These are phyloP conservation scores for Candida krabiensis DNA, from an alignment of 805 yeast species.

Conservation along the genomic window DNA sequence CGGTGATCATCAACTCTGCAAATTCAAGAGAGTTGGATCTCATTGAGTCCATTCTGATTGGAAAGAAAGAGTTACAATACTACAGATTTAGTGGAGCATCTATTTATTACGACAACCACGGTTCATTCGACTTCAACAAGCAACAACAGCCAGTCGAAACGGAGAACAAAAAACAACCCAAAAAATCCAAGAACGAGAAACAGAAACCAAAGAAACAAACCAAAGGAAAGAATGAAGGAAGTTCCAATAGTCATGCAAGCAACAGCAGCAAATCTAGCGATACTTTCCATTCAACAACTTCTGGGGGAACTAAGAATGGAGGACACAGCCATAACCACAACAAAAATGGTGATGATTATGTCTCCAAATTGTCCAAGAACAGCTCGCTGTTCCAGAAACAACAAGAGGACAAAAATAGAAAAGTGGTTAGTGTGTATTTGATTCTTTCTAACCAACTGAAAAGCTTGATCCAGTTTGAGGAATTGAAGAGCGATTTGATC, in stretches of 20 bases:
- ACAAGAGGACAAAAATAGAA: slow-evolving; percentile 17
- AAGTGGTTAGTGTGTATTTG: slow-evolving; percentile 37
- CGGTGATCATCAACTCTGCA: slow-evolving; percentile 53
- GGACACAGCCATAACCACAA: slow-evolving; percentile 4
- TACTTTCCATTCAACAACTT: background rate
- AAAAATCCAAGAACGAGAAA: slow-evolving; percentile 6
- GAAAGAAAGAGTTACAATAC: slow-evolving; percentile 59
- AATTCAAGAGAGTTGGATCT: slow-evolving; percentile 71
- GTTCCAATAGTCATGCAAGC: background rate
- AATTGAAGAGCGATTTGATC: slow-evolving; percentile 41
- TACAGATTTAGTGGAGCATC: slow-evolving; percentile 68
- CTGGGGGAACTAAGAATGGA: background rate
- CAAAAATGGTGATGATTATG: slow-evolving; percentile 31
- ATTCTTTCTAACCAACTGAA: slow-evolving; percentile 47
- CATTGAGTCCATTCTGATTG: slow-evolving; percentile 76
- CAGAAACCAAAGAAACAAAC: slow-evolving; percentile 2
- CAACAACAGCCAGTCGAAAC: slow-evolving; percentile 14
- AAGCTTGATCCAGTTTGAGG: slow-evolving; percentile 33
- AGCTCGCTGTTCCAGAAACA: slow-evolving; percentile 22
- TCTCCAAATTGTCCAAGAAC: slow-evolving; percentile 32
- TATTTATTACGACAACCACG: slow-evolving; percentile 38
- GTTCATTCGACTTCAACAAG: slow-evolving; percentile 30
- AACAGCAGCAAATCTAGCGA: slow-evolving; percentile 2
- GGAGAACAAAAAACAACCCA: slow-evolving; percentile 4
- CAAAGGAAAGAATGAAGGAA: background rate